Evolutionary conservation across 352 stramenopile genomes (phyloP), one percentile per base, ranked within the genome.

Genomic region (Phytophthora melonis): DNA sequence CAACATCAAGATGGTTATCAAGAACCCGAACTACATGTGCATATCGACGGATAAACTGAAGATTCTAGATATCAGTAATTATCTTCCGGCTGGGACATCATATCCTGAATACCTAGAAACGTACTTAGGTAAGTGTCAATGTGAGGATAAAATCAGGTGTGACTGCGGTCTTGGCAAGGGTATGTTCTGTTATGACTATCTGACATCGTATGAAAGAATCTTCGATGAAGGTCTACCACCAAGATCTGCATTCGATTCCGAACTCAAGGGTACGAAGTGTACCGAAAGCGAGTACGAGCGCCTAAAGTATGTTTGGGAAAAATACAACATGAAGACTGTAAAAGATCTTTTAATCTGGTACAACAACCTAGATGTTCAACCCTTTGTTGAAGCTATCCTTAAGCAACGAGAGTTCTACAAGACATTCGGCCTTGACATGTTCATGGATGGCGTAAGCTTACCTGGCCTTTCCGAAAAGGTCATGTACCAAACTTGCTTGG

Each of bases 251-350:
- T 77, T 80, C 10, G 19, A 55, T 27, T 55, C 47, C 2, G 11
- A 55, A 27, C 18, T 30, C 6, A 55, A 55, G 11, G 19, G 30
- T 3, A 78, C 36, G 21, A 39, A 53, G 11, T 68, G 65, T 43
- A 68, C 36, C 58, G 27, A 76, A 58, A 52, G 64, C 18, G 75
- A 81, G 0, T 81, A 79, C 19, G 49, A 78, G 55, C 57, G 66
- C n/a, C 14, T 79, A 45, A 53, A 68, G 36, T 82, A 67, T 11
- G 75, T 74, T 13, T 79, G 75, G 75, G 30, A 74, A 5, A 70
- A 79, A 34, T 79, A 79, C 63, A 18, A 71, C 14, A 82, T 82
- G 75, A 79, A 82, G 34, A 50, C 54, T 14, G 49, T 77, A 32
- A 76, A 77, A 43, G 75, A 82, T 68, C 39, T 82, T 18, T 58